Percentiles rank a stretch among this genome's conserved stretches.
Evolutionary conservation across 1,139 yeast genomes (phyloP).

Genomic region (Wickerhamomyces sp.): DNA sequence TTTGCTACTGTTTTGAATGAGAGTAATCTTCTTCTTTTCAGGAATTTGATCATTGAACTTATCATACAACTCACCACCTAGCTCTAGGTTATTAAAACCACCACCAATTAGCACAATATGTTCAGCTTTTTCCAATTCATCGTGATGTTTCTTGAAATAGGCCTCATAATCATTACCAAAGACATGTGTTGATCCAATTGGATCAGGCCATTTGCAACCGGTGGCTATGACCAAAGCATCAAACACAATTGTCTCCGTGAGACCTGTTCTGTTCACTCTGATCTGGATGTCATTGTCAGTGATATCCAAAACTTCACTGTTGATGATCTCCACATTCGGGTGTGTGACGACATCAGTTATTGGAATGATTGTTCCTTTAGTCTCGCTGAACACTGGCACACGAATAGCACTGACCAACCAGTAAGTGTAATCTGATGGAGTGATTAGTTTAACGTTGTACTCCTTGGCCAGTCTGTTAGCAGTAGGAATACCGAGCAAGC

Average conservation of each 20-base stretch:
- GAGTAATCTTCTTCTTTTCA: conserved; percentile 16
- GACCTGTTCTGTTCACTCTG: too few relatives aligned
- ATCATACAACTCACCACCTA: conserved; percentile 24
- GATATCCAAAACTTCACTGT: conserved; percentile 16
- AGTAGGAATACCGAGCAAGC: conserved; percentile 12
- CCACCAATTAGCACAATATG: conserved; percentile 26
- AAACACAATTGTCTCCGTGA: conserved; percentile 4
- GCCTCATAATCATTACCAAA: conserved; percentile 11
- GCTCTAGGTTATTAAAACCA: conserved; percentile 25
- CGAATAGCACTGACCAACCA: conserved; percentile 9
- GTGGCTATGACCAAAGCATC: conserved; percentile 17
- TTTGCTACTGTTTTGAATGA: conserved; percentile 19
- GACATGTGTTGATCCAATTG: conserved; percentile 14
- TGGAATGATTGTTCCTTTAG: conserved; percentile 12
- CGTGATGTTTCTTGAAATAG: conserved; percentile 10
- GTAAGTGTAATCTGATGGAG: conserved; percentile 8
- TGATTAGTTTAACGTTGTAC: conserved; percentile 9
- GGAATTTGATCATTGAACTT: conserved; percentile 10
- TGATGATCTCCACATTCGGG: conserved; percentile 12
- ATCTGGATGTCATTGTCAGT: conserved; percentile 12
- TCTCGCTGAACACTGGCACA: conserved; percentile 12
- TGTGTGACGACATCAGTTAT: conserved; percentile 13
- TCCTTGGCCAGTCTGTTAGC: conserved; percentile 11
- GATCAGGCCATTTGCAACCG: conserved; percentile 24
- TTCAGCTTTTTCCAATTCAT: conserved; percentile 15